Conservation (phyloP, 2,329 filamentous ascomycete species). For the Hypoxylon sp. region DNA sequence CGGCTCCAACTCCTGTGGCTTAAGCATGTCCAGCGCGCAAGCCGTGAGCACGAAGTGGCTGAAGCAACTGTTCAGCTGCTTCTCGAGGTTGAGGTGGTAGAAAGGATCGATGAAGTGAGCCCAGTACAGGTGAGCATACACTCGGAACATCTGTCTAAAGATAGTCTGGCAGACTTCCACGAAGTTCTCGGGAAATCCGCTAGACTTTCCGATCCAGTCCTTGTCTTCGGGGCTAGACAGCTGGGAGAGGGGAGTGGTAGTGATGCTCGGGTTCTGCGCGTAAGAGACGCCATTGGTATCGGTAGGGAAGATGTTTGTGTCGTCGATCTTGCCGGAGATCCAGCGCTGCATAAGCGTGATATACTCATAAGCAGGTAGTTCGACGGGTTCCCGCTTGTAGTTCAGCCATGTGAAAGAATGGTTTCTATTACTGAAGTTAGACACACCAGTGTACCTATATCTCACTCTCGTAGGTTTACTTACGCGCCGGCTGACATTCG, state of each 20-base stretch:
- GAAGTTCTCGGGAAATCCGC: conserved; percentile 93
- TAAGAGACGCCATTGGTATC: conserved; percentile 80
- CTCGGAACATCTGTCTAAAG: conserved; percentile 98
- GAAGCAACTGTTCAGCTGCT: conserved; percentile 89
- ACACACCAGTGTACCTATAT: conserved; percentile 20
- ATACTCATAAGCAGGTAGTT: conserved; percentile 93
- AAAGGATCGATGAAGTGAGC: conserved; percentile 90
- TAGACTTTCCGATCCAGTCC: conserved; percentile 91
- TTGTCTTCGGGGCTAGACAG: conserved; percentile 72
- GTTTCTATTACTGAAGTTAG: conserved; percentile 66
- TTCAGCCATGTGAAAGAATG: conserved; percentile 98
- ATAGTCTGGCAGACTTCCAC: conserved; percentile 92
- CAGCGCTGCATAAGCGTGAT: conserved; percentile 96
- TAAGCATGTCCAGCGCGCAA: conserved; percentile 85
- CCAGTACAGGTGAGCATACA: conserved; percentile 98
- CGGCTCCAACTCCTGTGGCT: conserved; percentile 91
- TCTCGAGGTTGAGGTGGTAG: conserved; percentile 84
- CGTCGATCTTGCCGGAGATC: conserved; percentile 96
- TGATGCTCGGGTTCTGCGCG: conserved; percentile 72
- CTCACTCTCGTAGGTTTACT: conserved; percentile 58
- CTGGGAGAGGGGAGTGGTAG: conserved; percentile 72
- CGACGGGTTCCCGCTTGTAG: conserved; percentile 86
- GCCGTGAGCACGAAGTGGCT: conserved; percentile 87
- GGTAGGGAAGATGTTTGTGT: conserved; percentile 90
- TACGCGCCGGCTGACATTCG: conserved; percentile 95